These are phyloP conservation scores for Ceratocystis papillata DNA, from an alignment of 2,329 filamentous ascomycete genomes.

Conservation along the genomic window DNA sequence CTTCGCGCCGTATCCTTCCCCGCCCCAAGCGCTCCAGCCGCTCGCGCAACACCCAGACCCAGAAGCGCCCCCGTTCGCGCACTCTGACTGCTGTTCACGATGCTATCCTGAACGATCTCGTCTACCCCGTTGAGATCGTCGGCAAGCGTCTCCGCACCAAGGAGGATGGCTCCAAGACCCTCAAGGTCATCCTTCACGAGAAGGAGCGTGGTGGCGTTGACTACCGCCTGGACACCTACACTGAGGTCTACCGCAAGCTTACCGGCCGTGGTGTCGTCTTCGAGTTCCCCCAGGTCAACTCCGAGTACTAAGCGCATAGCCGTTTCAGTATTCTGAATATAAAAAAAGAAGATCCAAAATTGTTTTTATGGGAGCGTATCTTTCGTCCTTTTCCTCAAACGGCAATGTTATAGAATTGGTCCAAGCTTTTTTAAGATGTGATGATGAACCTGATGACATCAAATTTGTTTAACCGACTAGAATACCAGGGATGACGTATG, in stretches of 20 bases:
- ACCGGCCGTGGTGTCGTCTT: constrained; percentile 95
- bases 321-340: constrained; percentile 21
- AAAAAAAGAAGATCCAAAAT: constrained; percentile 19
- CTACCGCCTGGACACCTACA: constrained; percentile 99
- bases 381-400: constrained; percentile 14
- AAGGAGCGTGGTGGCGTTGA: constrained; percentile 99
- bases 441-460: constrained; percentile 16
- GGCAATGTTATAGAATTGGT: constrained; percentile 17
- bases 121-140: constrained; percentile 99
- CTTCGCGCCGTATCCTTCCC: constrained; percentile 95
- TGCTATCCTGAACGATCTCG: constrained; percentile 92
- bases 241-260: constrained; percentile 96
- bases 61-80: constrained; percentile 97
- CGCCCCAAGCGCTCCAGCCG: constrained; percentile 97
- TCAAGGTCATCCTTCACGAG: constrained; percentile 99
- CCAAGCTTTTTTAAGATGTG: constrained; percentile 12
- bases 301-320: constrained; percentile 60
- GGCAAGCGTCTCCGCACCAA: constrained; percentile 98
- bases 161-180: constrained; percentile 95
- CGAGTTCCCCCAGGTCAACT: constrained; percentile 83
- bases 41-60: constrained; percentile 89
- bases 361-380: constrained; percentile 17
- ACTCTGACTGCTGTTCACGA: constrained; percentile 99
- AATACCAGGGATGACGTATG: constrained; percentile 21
- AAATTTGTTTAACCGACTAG: constrained; percentile 13